Evolutionary conservation across 2,329 filamentous ascomycete genomes (phyloP).

Genomic region (Drechslerella dactyloides): DNA sequence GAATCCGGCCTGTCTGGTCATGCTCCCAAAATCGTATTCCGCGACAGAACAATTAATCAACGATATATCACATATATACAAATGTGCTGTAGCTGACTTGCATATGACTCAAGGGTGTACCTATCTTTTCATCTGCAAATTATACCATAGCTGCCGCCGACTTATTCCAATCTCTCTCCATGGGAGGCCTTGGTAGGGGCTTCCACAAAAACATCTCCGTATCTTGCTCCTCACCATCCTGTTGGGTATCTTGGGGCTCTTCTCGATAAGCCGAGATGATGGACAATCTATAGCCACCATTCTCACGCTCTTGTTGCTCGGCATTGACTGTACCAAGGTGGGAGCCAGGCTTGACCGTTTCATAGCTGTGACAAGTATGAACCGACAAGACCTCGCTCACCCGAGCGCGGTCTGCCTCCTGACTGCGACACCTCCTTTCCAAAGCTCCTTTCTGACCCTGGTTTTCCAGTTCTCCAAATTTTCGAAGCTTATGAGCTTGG

Average conservation of each 20-base stretch:
- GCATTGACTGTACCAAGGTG: not conserved
- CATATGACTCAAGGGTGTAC: too few species aligned
- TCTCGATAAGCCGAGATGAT: slow-evolving; percentile 26
- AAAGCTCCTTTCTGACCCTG: not conserved
- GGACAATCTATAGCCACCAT: slow-evolving; percentile 25
- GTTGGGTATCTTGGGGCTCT: not conserved
- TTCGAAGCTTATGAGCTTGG: slow-evolving; percentile 8
- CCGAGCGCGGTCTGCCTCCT: not conserved
- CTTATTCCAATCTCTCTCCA: slow-evolving; percentile 1
- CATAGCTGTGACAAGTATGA: slow-evolving; percentile 2
- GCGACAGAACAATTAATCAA: too few species aligned
- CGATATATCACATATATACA: too few species aligned
- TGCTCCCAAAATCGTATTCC: too few species aligned
- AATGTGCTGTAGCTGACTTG: too few species aligned
- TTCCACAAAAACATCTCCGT: slow-evolving; percentile 31
- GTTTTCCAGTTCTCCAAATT: slow-evolving; percentile 26
- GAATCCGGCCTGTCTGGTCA: too few species aligned
- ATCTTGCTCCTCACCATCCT: not conserved
- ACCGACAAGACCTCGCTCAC: not conserved
- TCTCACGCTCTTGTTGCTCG: not conserved
- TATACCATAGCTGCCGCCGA: slow-evolving; percentile 1
- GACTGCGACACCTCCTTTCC: slow-evolving; percentile 15
- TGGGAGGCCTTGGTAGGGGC: slow-evolving; percentile 29
- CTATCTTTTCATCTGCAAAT: too few species aligned
- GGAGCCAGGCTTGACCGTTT: slow-evolving; percentile 7